Evolutionary conservation across 176 grass and related monocot species (phyloP).

Genomic region (Triticum turgidum): DNA sequence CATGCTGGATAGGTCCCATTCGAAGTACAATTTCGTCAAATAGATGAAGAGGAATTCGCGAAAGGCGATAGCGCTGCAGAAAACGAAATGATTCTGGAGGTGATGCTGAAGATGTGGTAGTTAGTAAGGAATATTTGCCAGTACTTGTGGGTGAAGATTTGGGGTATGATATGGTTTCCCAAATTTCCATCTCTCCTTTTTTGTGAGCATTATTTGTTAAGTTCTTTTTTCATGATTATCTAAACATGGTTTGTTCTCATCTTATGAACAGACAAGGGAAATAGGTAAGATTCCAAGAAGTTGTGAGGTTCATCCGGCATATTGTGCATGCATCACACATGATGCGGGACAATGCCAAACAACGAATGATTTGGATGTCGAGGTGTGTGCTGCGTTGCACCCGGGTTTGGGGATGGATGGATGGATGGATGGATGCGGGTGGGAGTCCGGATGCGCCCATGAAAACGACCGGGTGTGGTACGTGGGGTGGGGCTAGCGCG

Average conservation of each 20-base stretch:
- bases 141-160: slow-evolving; percentile 29
- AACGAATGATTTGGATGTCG: background rate
- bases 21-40: slow-evolving; percentile 22
- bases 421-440: background rate
- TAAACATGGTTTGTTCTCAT: background rate
- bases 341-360: background rate
- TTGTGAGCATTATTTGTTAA: background rate
- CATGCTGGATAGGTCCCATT: slow-evolving; percentile 24
- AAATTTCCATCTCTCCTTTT: background rate
- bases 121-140: background rate
- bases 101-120: background rate
- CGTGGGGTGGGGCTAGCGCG: background rate
- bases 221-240: background rate
- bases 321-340: background rate
- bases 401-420: background rate
- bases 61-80: slow-evolving; percentile 18
- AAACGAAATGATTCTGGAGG: slow-evolving; percentile 28
- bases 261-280: background rate
- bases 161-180: background rate
- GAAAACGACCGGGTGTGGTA: background rate
- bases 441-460: background rate
- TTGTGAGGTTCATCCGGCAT: background rate
- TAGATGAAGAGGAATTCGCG: slow-evolving; percentile 16
- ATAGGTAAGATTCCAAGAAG: background rate
- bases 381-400: background rate